These are phyloP conservation scores for Penicillium occitanis DNA, from an alignment of 2,329 filamentous ascomycete genomes.

Conservation along the genomic window DNA sequence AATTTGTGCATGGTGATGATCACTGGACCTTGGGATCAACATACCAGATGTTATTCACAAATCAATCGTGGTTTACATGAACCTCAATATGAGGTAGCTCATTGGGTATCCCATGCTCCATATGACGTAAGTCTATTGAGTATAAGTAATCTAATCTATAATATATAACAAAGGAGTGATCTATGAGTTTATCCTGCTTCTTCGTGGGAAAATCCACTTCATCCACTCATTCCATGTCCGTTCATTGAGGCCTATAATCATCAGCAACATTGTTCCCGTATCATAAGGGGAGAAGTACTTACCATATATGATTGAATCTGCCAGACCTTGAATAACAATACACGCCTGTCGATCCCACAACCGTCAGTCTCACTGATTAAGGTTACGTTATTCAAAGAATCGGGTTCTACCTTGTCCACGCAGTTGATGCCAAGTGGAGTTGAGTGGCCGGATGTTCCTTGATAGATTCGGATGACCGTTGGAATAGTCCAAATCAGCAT, in stretches of 20 bases:
- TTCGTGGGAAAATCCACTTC: slow-evolving; percentile 1
- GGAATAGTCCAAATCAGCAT: slow-evolving; percentile 14
- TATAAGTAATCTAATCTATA: background rate
- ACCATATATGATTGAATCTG: slow-evolving; percentile 9
- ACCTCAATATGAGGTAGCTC: too few relatives aligned
- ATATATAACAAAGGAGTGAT: background rate
- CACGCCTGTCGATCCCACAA: background rate
- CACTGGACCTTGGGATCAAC: too few relatives aligned
- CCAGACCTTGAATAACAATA: slow-evolving; percentile 12
- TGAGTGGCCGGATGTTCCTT: slow-evolving; percentile 4
- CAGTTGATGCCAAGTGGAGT: slow-evolving; percentile 4
- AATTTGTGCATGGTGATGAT: too few relatives aligned
- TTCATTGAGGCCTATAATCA: slow-evolving; percentile 4
- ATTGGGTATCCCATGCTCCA: too few relatives aligned
- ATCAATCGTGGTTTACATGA: too few relatives aligned
- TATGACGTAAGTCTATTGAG: background rate
- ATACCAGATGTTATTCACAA: too few relatives aligned
- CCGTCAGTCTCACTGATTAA: background rate
- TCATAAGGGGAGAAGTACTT: background rate
- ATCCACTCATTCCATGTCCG: slow-evolving; percentile 17
- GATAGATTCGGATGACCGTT: slow-evolving; percentile 15
- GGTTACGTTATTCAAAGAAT: background rate
- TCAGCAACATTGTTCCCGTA: background rate
- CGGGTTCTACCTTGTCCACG: background rate
- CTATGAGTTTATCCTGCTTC: slow-evolving; percentile 4